Evolutionary conservation across 331 rosid genomes (phyloP), one percentile per base, ranked within the genome.

Genomic region (Telfairia occidentalis): DNA sequence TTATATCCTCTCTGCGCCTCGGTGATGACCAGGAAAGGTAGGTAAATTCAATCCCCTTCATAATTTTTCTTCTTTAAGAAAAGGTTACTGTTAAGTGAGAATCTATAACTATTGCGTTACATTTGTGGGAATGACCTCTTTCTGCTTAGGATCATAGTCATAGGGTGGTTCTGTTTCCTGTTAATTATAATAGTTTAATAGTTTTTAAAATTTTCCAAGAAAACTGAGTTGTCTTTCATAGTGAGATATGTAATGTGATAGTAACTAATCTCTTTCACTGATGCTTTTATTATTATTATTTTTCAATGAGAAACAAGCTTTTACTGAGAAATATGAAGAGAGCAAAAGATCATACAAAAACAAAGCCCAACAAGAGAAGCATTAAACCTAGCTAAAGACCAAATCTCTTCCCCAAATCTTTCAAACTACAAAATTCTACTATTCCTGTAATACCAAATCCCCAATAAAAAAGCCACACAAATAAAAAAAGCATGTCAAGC

Each of bases 11-110:
- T 58, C 80, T 95, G 84, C 97, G 97, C 64, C 77, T 92, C 83
- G 97, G 97, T 67, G 99, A 95, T 85, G 99, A 90, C 81, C 99
- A 90, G 79, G 97, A 95, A 78, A 89, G 97, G 99, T 90, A 78
- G 73, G 78, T 81, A 63, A 54, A 78, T 59, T 63, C 54, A 38
- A 77, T 59, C 67, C 37, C 64, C 61, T 57, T 57, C 71, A 42
- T 15, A 6, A 7, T 49, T 52, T 64, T 67, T 9, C 70, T 42
- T 11, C 24, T 34, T 40, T 32, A 78, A 26, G 37, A 23, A 13
- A 74, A 13, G 50, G 38, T 40, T 18, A 35, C 54, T 9, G n/a
- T n/a, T n/a, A n/a, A n/a, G n/a, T n/a, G 2, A 32, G 32, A 73
- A 32, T 73, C 77, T 73, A 19, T 4, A 52, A 32, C 34, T 32